Evolutionary conservation across 768 basidiomycete genomes (phyloP).

Genomic region (Crepidotus variabilis): DNA sequence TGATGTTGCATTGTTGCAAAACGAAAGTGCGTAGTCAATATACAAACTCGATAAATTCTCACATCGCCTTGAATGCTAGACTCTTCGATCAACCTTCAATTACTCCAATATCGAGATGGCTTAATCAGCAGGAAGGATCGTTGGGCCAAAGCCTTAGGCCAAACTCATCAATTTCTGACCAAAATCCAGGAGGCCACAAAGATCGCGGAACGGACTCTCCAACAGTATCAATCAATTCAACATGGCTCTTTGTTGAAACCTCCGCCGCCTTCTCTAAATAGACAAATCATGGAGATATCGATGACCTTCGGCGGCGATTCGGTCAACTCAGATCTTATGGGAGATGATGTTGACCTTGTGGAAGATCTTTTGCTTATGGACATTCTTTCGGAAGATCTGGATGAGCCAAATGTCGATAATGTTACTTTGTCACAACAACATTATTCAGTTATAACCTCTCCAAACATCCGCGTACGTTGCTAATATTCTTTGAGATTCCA

Average conservation of each 20-base stretch:
- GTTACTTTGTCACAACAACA: slow-evolving; percentile 7
- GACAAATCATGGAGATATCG: no score
- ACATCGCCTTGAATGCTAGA: not conserved
- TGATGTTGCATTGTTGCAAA: slow-evolving; percentile 11
- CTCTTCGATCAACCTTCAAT: not conserved
- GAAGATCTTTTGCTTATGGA: no score
- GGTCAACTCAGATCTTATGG: no score
- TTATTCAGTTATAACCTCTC: no score
- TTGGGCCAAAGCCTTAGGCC: not conserved
- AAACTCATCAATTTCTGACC: not conserved
- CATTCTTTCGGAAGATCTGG: no score
- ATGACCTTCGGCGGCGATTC: no score
- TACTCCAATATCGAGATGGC: not conserved
- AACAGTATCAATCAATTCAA: not conserved
- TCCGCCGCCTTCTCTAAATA: no score
- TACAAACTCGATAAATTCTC: not conserved
- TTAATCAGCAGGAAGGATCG: not conserved
- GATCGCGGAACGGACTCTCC: not conserved
- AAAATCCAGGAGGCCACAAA: not conserved
- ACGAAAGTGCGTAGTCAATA: slow-evolving; percentile 6
- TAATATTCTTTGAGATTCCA: no score
- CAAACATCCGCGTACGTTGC: no score
- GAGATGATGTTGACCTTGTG: no score
- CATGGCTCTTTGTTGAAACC: not conserved
- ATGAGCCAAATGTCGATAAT: no score